phyloP scores from a whole-genome alignment of 176 grass and related monocot species.

The Metroxylon sagu region DNA sequence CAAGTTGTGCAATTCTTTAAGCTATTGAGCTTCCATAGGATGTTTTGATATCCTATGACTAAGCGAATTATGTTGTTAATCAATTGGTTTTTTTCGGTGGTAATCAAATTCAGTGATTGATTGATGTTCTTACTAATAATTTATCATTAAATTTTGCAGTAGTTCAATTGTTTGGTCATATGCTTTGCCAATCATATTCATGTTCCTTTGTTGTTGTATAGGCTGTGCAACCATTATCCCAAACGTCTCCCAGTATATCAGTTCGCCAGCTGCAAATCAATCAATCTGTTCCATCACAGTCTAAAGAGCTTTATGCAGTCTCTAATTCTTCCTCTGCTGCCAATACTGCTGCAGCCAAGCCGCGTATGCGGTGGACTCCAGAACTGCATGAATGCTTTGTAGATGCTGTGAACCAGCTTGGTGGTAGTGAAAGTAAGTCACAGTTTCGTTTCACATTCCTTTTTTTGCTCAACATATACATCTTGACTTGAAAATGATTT shows the following conservation, averaged over 20 bases:
- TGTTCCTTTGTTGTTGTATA: slow-evolving; percentile 20
- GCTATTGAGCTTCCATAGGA: too few relatives aligned
- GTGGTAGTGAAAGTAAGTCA: slow-evolving; percentile 91
- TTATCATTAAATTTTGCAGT: too few relatives aligned
- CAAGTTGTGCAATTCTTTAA: too few relatives aligned
- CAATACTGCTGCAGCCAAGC: slow-evolving; percentile 41
- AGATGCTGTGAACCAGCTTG: slow-evolving; percentile 86
- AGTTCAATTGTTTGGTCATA: too few relatives aligned
- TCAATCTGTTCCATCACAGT: slow-evolving; percentile 46
- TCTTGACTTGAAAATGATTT: slow-evolving; percentile 14
- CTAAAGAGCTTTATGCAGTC: slow-evolving; percentile 38
- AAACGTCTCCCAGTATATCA: slow-evolving; percentile 11
- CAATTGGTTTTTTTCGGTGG: too few relatives aligned
- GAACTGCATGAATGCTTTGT: slow-evolving; percentile 95
- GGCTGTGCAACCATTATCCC: slow-evolving; percentile 29
- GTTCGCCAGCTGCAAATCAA: slow-evolving; percentile 35
- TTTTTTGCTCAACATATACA: slow-evolving; percentile 14
- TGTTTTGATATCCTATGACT: too few relatives aligned
- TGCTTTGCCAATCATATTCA: too few relatives aligned
- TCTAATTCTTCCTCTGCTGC: slow-evolving; percentile 37
- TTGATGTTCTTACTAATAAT: too few relatives aligned
- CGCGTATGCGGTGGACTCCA: slow-evolving; percentile 93
- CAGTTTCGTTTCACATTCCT: background rate
- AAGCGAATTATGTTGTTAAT: too few relatives aligned
- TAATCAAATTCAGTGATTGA: too few relatives aligned